Evolutionary conservation across 1,284 basidiomycete genomes (phyloP).

Genomic region (Veloboletus limbatus): DNA sequence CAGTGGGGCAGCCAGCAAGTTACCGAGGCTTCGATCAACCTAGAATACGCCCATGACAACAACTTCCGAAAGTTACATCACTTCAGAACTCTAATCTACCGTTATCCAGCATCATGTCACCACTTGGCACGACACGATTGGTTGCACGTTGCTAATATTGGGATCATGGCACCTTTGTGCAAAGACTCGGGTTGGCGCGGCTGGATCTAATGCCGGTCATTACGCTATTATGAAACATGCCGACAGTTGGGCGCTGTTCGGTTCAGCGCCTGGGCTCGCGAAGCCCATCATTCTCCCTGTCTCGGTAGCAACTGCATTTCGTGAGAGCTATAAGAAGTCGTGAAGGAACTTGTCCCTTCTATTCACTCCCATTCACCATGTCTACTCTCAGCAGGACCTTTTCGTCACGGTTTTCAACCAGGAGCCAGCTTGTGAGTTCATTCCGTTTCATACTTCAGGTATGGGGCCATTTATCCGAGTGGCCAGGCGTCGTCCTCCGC

Average conservation of each 20-base stretch:
- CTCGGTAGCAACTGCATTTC: conserved; percentile 11
- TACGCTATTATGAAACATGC: conserved; percentile 2
- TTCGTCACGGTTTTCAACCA: conserved; percentile 32
- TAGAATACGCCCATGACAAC: neutral
- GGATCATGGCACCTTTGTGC: neutral
- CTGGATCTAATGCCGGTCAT: neutral
- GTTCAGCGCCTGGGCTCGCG: conserved; percentile 12
- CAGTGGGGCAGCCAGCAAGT: neutral
- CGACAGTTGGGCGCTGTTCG: conserved; percentile 22
- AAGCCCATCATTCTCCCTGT: conserved; percentile 14
- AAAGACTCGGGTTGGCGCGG: neutral
- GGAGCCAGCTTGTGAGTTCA: conserved; percentile 24
- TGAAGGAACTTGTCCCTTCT: neutral
- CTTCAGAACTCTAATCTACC: neutral
- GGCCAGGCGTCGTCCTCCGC: conserved; percentile 15
- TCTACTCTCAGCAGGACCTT: conserved; percentile 28
- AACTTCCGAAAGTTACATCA: neutral
- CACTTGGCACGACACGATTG: too few relatives aligned
- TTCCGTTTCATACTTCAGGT: neutral
- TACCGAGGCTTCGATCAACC: neutral
- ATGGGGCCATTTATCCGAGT: neutral
- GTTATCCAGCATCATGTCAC: neutral
- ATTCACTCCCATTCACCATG: conserved; percentile 18
- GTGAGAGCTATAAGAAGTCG: conserved; percentile 27
- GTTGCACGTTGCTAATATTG: neutral